Conservation (phyloP, 768 basidiomycete species). For the Rickenella mellea region DNA sequence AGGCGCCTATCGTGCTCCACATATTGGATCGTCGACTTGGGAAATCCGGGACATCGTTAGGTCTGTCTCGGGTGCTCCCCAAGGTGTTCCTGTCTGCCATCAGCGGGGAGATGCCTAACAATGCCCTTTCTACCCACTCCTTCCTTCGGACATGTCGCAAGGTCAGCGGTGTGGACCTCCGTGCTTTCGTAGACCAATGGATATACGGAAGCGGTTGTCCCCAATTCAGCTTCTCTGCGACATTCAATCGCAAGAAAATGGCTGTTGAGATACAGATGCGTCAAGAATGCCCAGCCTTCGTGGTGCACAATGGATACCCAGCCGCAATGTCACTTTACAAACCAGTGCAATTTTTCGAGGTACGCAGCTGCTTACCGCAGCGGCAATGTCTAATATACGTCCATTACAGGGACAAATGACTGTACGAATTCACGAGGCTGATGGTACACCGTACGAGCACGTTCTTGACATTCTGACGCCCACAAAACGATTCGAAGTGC, state of each 20-base stretch:
- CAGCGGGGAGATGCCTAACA: constrained; percentile 81
- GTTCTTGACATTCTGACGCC: constrained; percentile 82
- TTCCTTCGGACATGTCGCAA: constrained; percentile 91
- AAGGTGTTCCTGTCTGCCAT: constrained; percentile 92
- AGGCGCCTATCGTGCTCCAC: constrained; percentile 91
- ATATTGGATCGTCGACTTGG: constrained; percentile 90
- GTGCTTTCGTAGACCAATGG: constrained; percentile 97
- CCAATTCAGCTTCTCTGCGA: constrained; percentile 78
- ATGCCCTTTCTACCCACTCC: constrained; percentile 78
- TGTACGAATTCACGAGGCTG: constrained; percentile 96
- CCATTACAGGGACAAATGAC: constrained; percentile 89
- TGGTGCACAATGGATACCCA: constrained; percentile 54
- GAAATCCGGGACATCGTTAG: constrained; percentile 91
- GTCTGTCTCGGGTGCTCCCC: constrained; percentile 88
- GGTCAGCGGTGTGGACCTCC: constrained; percentile 83
- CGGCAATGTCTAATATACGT: background rate
- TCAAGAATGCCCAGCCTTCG: constrained; percentile 76
- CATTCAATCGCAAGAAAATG: constrained; percentile 97
- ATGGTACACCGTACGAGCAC: constrained; percentile 98
- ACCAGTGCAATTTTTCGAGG: constrained; percentile 87
- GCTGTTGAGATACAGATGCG: constrained; percentile 93
- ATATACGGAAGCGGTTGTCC: constrained; percentile 97
- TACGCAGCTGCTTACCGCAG: constrained; percentile 19
- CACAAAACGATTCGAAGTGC: constrained; percentile 94
- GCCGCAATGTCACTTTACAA: constrained; percentile 58